phyloP scores from a whole-genome alignment of 164 flowering plant genomes.

The Stephania yunnanensis region DNA sequence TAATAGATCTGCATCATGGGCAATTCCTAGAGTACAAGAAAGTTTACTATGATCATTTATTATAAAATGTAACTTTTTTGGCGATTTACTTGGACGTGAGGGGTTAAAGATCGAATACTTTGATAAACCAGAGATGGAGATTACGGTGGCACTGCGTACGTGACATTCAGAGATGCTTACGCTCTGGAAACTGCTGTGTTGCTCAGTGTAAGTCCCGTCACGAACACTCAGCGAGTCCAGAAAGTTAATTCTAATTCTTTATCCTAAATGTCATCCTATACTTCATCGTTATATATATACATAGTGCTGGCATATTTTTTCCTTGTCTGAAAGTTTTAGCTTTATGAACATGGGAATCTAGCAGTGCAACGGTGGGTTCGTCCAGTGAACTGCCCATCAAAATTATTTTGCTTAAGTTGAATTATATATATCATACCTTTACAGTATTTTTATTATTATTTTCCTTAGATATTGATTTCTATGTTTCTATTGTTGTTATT shows the following conservation, averaged over 20 bases:
- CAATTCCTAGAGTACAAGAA: background rate
- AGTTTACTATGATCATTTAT: too few relatives aligned
- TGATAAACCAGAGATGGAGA: constrained; percentile 53
- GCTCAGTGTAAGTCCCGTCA: constrained; percentile 61
- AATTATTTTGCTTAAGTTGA: too few relatives aligned
- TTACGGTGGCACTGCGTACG: constrained; percentile 65
- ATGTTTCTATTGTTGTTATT: background rate
- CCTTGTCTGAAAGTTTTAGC: too few relatives aligned
- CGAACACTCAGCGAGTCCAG: too few relatives aligned
- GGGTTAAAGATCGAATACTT: background rate
- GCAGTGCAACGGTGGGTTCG: background rate
- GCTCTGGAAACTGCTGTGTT: constrained; percentile 76
- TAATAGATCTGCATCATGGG: background rate
- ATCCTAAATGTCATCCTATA: background rate
- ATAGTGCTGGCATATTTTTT: too few relatives aligned
- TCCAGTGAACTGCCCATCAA: too few relatives aligned
- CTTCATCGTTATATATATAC: background rate
- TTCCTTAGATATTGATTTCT: too few relatives aligned
- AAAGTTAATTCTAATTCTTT: too few relatives aligned
- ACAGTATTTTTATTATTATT: background rate
- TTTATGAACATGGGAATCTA: background rate
- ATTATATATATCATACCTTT: too few relatives aligned
- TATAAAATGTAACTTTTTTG: background rate
- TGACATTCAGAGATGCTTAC: constrained; percentile 64
- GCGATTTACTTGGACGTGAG: background rate